phyloP scores from a whole-genome alignment of 108 stramenopile species.

The Nannochloropsis oceanica region DNA sequence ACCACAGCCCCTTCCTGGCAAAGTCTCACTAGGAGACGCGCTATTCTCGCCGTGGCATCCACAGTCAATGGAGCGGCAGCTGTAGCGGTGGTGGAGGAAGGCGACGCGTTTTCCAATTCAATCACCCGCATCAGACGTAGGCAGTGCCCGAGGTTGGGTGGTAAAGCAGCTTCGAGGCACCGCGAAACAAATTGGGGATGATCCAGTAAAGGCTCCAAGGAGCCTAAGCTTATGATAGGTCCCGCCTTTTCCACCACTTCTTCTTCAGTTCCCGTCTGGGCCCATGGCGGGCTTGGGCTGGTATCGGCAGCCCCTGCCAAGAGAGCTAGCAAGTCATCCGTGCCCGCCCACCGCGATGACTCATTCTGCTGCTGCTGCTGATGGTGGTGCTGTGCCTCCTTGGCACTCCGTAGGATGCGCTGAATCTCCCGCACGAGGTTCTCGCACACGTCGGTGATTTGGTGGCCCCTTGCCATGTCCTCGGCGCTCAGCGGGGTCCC shows the following conservation, averaged over 20 bases:
- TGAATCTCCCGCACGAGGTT: constrained; percentile 31
- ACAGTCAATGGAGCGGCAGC: background rate
- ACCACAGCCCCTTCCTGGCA: constrained; percentile 64
- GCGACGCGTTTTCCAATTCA: constrained; percentile 68
- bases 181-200: constrained; percentile 52
- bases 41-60: constrained; percentile 57
- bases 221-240: constrained; percentile 4
- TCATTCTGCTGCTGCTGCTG: background rate
- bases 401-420: constrained; percentile 28
- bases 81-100: background rate
- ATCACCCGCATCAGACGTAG: constrained; percentile 70
- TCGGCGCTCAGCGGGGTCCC: background rate
- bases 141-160: constrained; percentile 86
- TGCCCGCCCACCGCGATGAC: constrained; percentile 19
- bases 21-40: constrained; percentile 54
- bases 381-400: constrained; percentile 7
- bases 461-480: background rate
- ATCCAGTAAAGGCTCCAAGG: constrained; percentile 7
- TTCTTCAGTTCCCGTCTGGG: constrained; percentile 18
- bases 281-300: background rate
- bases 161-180: constrained; percentile 79
- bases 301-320: background rate
- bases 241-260: constrained; percentile 9
- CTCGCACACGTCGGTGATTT: background rate
- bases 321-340: constrained; percentile 7